Percentiles rank a stretch among this genome's conserved stretches.
Evolutionary conservation across 768 basidiomycete genomes (phyloP).

Genomic region (Baorangia bicolor): DNA sequence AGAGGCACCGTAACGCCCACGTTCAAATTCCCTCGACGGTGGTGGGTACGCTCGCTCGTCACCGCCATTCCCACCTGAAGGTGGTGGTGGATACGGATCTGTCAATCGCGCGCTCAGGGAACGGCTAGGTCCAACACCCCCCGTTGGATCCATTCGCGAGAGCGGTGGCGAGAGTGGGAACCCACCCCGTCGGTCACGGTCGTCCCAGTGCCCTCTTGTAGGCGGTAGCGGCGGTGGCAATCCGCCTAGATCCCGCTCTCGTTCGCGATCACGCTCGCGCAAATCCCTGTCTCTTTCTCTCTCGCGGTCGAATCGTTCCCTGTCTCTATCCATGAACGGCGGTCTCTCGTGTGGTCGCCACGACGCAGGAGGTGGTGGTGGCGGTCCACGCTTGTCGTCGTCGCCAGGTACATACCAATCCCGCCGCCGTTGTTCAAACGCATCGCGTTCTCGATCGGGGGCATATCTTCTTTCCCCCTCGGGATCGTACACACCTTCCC

Average conservation of each 20-base stretch:
- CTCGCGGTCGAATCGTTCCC: constrained; percentile 42
- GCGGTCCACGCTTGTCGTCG: constrained; percentile 38
- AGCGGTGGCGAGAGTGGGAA: constrained; percentile 23
- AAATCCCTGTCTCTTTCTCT: constrained; percentile 27
- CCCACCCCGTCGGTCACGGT: constrained; percentile 38
- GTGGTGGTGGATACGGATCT: constrained; percentile 22
- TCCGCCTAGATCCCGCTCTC: constrained; percentile 28
- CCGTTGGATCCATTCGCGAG: constrained; percentile 17
- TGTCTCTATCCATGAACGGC: constrained; percentile 28
- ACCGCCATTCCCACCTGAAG: not conserved
- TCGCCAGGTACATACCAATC: constrained; percentile 36
- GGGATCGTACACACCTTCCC: constrained; percentile 31
- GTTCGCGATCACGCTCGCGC: constrained; percentile 41
- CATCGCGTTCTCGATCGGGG: constrained; percentile 32
- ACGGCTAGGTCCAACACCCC: constrained; percentile 13
- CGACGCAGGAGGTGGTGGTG: constrained; percentile 5
- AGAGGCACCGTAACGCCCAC: constrained; percentile 23
- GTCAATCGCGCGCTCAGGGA: constrained; percentile 30
- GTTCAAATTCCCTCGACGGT: constrained; percentile 29
- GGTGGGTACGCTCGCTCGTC: constrained; percentile 29
- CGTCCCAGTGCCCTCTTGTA: constrained; percentile 37
- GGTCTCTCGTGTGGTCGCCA: constrained; percentile 39
- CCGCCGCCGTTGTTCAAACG: constrained; percentile 29
- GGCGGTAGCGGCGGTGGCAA: constrained; percentile 24
- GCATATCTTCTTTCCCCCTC: constrained; percentile 36